Conservation (phyloP, 495 filamentous ascomycete species). For the Rostrohypoxylon terebratum region DNA sequence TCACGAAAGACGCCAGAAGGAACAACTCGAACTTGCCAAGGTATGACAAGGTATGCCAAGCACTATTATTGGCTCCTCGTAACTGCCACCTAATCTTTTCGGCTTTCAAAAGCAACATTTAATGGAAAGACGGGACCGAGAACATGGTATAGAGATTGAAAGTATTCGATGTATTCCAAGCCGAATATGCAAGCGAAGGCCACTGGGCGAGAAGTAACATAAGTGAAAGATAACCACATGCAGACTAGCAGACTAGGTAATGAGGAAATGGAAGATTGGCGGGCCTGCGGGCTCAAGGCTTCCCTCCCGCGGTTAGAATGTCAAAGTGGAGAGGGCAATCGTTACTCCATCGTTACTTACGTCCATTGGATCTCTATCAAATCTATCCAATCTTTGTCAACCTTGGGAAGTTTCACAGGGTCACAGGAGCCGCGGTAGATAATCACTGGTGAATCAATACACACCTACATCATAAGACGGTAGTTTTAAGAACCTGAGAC, state of each 20-base stretch:
- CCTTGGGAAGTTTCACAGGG: background rate
- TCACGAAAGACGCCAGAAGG: background rate
- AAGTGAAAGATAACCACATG: constrained; percentile 21
- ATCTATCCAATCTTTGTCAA: constrained; percentile 14
- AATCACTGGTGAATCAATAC: constrained; percentile 7
- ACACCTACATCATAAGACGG: constrained; percentile 2
- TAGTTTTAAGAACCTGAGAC: constrained; percentile 12
- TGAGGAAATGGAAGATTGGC: too few relatives aligned
- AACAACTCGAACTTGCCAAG: background rate
- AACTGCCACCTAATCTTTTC: background rate
- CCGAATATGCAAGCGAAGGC: constrained; percentile 11
- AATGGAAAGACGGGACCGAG: constrained; percentile 20
- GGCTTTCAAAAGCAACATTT: background rate
- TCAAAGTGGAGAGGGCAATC: constrained; percentile 15
- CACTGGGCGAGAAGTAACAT: constrained; percentile 28
- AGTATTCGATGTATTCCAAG: background rate
- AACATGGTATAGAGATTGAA: background rate
- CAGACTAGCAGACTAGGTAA: too few relatives aligned
- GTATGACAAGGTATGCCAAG: background rate
- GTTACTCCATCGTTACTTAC: constrained; percentile 25
- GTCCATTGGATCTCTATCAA: constrained; percentile 8
- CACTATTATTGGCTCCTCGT: background rate
- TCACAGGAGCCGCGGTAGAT: constrained; percentile 29
- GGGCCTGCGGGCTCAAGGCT: too few relatives aligned
- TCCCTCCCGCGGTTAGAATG: constrained; percentile 31